Base-by-base conservation (phyloP, 495 filamentous ascomycete species). In the Daldinia concentrica region DNA sequence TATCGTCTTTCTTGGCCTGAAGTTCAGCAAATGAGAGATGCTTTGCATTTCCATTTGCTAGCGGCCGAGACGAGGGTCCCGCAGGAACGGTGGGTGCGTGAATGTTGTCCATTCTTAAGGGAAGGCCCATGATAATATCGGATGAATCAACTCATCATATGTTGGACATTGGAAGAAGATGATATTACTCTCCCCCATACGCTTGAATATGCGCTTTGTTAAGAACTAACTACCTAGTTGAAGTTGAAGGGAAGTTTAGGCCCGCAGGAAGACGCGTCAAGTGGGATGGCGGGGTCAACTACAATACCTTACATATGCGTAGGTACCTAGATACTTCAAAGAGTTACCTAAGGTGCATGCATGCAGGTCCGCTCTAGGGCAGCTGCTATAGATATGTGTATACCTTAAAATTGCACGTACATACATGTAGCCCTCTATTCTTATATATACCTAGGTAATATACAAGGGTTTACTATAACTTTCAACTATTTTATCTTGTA, bases 81-180 rank as follows among this genome's bases (percentile, higher is more conserved):
- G 91, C 90, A 67, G 89, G 86, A 68, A 94, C 86, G 32, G 90
- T 93, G 8, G 91, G 90, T 62, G 91, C 88, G 78, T 93, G 91
- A 58, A 94, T 86, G 69, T 89, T 87, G 77, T 89, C 88, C 90
- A 92, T 92, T 74, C 78, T 77, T 48, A 75, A 73, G 50, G 69
- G 76, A 57, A 77, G 58, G 60, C 74, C 77, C 76, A 75, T 77
- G 62, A 58, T 68, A 67, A 9, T 67, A 27, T 22, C 14, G 24
- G 14, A 58, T 29, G 29, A 12, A 19, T 74, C 59, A 74, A 50
- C 8, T 64, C 72, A 74, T 74, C 19, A 63, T 69, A 58, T 30
- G 51, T 11, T 37, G 26, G 12, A 37, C 3, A 29, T 64, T 30
- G 30, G 17, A 48, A 37, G 17, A 58, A 34, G 17, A 36, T 6